A percentile compares a stretch with the other conserved stretches of the same genome.
phyloP scores from a whole-genome alignment of 108 stramenopile genomes.

The Cyclotella distinguenda region DNA sequence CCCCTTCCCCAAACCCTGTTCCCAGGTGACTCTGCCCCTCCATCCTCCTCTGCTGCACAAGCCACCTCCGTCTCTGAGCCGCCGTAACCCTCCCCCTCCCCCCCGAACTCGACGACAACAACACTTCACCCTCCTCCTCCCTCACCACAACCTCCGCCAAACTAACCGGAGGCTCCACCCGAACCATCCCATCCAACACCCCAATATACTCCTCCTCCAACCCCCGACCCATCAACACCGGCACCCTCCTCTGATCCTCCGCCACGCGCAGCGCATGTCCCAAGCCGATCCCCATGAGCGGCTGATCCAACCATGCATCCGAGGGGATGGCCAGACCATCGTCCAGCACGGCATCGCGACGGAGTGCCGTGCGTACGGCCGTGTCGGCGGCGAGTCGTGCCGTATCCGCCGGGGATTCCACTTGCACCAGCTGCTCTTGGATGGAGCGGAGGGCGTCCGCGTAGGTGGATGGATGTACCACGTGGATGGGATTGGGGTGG shows the following conservation, averaged over 20 bases:
- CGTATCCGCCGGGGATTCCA: slow-evolving; percentile 23
- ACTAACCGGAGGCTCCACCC: slow-evolving; percentile 9
- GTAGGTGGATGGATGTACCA: too few species aligned
- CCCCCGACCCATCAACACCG: slow-evolving; percentile 14
- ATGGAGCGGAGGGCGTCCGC: too few species aligned
- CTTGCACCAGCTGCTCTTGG: slow-evolving; percentile 16
- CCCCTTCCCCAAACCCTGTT: too few species aligned
- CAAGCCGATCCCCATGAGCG: slow-evolving; percentile 35
- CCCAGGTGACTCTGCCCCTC: neutral
- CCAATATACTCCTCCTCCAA: slow-evolving; percentile 26
- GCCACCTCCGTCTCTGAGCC: slow-evolving; percentile 37
- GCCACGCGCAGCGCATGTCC: slow-evolving; percentile 18
- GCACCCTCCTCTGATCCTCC: slow-evolving; percentile 27
- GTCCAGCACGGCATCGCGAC: slow-evolving; percentile 27
- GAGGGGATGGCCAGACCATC: slow-evolving; percentile 45
- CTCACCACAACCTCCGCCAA: slow-evolving; percentile 12
- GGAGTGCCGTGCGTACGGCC: slow-evolving; percentile 28
- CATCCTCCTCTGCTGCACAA: slow-evolving; percentile 27
- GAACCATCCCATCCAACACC: slow-evolving; percentile 20
- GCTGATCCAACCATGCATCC: slow-evolving; percentile 44
- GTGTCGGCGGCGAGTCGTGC: slow-evolving; percentile 34
- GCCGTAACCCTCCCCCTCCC: slow-evolving; percentile 36
- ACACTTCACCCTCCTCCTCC: slow-evolving; percentile 10
- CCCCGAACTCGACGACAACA: slow-evolving; percentile 24
- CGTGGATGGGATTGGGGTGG: too few species aligned